Conservation (phyloP, 805 yeast genomes). For the Wickerhamomyces tratensis region DNA sequence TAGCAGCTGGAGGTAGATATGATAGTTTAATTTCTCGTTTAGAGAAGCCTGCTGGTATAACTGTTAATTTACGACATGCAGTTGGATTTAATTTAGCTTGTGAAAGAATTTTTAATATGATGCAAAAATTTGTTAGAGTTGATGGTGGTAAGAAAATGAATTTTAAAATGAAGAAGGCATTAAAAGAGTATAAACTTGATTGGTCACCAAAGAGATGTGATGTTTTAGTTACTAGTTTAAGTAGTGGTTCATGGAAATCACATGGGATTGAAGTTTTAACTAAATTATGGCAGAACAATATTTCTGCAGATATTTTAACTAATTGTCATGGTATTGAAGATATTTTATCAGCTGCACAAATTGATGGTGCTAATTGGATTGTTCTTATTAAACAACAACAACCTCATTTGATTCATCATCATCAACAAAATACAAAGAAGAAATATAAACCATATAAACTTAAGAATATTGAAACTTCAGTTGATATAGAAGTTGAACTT, state of each 20-base stretch:
- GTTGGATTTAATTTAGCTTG: constrained; percentile 85
- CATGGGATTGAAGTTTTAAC: constrained; percentile 56
- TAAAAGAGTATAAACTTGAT: constrained; percentile 27
- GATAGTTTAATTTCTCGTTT: constrained; percentile 62
- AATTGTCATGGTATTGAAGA: constrained; percentile 50
- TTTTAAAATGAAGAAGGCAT: constrained; percentile 4
- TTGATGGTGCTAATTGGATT: constrained; percentile 69
- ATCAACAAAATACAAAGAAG: constrained; percentile 21
- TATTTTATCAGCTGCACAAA: constrained; percentile 47
- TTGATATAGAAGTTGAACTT: constrained; percentile 65
- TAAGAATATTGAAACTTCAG: constrained; percentile 46
- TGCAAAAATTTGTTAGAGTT: constrained; percentile 36
- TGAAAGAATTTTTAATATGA: constrained; percentile 47
- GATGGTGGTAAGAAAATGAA: constrained; percentile 14
- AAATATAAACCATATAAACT: constrained; percentile 72
- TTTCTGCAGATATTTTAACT: constrained; percentile 63
- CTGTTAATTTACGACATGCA: constrained; percentile 37
- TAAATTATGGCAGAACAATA: constrained; percentile 65
- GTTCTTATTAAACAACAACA: constrained; percentile 66
- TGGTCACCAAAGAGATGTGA: constrained; percentile 67
- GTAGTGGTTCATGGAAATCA: constrained; percentile 43
- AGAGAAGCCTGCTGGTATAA: constrained; percentile 42
- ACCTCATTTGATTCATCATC: constrained; percentile 10
- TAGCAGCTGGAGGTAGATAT: constrained; percentile 94
- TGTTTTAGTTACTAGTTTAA: constrained; percentile 66